Evolutionary conservation across 345 rosid genomes (phyloP).

Genomic region (Murraya koenigii): DNA sequence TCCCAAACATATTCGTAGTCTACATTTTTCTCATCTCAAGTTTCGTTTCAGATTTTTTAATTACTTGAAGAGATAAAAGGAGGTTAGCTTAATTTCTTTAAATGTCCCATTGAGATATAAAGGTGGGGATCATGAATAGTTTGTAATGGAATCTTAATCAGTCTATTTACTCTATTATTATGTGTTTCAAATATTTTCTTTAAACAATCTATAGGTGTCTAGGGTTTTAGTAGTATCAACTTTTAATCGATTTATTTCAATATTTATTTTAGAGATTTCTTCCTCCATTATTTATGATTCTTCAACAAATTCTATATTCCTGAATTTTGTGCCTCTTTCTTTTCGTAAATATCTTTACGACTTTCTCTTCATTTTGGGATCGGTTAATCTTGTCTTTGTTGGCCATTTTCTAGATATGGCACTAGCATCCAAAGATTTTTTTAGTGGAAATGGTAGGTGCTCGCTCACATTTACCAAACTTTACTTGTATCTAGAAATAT

Average conservation of each 20-base stretch:
- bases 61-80: neutral
- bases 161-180: too few species aligned
- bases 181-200: too few species aligned
- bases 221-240: too few species aligned
- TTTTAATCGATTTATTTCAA: too few species aligned
- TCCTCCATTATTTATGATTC: too few species aligned
- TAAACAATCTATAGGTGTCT: too few species aligned
- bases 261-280: too few species aligned
- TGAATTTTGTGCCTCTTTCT: neutral
- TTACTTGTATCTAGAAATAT: neutral
- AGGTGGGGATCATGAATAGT: neutral
- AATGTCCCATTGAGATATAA: neutral
- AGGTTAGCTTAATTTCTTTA: neutral
- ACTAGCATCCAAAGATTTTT: neutral
- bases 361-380: conserved; percentile 4
- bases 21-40: neutral
- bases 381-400: neutral
- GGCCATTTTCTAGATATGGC: neutral
- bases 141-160: too few species aligned
- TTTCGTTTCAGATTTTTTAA: neutral
- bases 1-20: too few species aligned
- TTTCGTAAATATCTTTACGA: neutral
- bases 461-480: neutral
- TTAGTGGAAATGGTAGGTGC: neutral
- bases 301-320: too few species aligned